Conservation (phyloP, 2,329 filamentous ascomycete genomes). For the Ceratocystis papillata region DNA sequence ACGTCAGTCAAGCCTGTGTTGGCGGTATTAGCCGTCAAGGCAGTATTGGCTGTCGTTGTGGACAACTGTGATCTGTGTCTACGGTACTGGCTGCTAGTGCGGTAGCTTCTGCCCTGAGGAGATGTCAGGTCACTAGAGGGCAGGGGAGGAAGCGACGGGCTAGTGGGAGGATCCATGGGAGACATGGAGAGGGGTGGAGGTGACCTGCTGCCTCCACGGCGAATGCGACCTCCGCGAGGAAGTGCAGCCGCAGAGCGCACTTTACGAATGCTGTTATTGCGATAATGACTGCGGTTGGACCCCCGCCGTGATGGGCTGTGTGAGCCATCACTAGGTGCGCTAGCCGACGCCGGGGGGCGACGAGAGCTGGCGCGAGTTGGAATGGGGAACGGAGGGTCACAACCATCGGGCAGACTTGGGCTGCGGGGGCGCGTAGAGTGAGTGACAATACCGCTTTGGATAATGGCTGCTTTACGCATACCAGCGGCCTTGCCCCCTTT, state of each 20-base stretch:
- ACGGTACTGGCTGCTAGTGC: conserved; percentile 35
- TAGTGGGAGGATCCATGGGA: conserved; percentile 52
- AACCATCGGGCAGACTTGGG: conserved; percentile 50
- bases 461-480: conserved; percentile 69
- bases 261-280: conserved; percentile 60
- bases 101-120: conserved; percentile 33
- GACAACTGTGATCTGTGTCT: conserved; percentile 49
- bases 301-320: conserved; percentile 61
- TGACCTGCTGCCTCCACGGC: conserved; percentile 45
- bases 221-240: conserved; percentile 41
- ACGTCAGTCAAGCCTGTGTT: conserved; percentile 34
- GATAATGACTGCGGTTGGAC: conserved; percentile 40
- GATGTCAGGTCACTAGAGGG: conserved; percentile 55
- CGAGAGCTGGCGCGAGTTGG: conserved; percentile 81
- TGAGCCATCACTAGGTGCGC: conserved; percentile 58
- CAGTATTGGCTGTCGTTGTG: conserved; percentile 47
- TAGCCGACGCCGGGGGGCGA: conserved; percentile 54
- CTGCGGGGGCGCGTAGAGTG: conserved; percentile 51
- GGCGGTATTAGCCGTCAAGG: conserved; percentile 34
- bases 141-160: conserved; percentile 59
- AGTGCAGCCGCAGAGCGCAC: conserved; percentile 72
- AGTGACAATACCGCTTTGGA: conserved; percentile 63
- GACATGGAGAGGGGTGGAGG: conserved; percentile 57
- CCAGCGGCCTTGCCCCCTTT: conserved; percentile 41
- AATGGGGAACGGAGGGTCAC: conserved; percentile 78